Base-by-base conservation (phyloP, 2,329 filamentous ascomycete species). In the Clonostachys rhizophaga region DNA sequence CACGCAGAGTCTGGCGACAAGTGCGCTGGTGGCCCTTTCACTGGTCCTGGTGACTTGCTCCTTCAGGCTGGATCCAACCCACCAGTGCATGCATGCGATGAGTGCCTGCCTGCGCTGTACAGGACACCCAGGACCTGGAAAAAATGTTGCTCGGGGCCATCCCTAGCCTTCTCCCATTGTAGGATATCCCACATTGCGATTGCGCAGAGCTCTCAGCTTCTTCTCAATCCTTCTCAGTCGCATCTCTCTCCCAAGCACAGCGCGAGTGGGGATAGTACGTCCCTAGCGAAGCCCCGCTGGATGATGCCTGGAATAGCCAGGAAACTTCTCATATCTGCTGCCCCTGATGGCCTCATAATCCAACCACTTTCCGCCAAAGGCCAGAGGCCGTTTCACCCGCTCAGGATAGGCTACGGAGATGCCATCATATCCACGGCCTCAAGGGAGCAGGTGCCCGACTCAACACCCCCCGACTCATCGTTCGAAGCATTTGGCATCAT, bases 301-400 rank as follows among this genome's bases (percentile, higher is more conserved):
- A 65, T 52, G 48, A 94, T 95, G 90, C 85, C 89, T 47, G 78
- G 79, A 54, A 72, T 95, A 50, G 83, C 87, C 49, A 86, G 88
- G 62, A 95, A 94, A 68, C 71, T 95, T 47, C 63, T 91, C 54
- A 82, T 96, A 55, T 86, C 86, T 66, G 89, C 91, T 47, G 84
- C 89, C 24, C 81, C 86, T 46, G 91, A 96, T 60, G 91, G 91
- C 48, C 76, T 96, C 45, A 74, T 95, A 53, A 76, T 96, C 41
- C 89, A 94, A 58, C 85, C 88, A 24, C 70, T 87, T 33, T 75
- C 80, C 16, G 67, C 73, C 47, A 83, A 82, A 59, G 78, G 83
- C 59, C 76, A 79, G 62, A 66, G 73, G 37, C 67, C 78, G 24
- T 62, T 70, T 47, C 72, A 77, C 49, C 74, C 83, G 18, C 74